phyloP scores from a whole-genome alignment of 345 rosid species.

The Citrus australasica region DNA sequence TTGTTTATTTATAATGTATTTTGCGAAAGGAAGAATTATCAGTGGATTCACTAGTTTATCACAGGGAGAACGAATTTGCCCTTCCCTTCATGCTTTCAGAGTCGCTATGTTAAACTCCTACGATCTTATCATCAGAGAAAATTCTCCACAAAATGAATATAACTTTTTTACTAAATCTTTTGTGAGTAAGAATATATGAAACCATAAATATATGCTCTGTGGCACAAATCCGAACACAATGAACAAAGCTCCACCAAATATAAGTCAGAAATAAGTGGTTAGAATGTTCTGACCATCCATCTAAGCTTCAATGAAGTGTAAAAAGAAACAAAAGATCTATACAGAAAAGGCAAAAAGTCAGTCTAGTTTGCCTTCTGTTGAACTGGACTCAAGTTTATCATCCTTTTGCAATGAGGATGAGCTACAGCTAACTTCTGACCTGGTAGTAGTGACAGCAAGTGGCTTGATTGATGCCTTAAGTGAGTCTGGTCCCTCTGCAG shows the following conservation, averaged over 20 bases:
- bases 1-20: background rate
- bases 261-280: background rate
- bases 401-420: slow-evolving; percentile 15
- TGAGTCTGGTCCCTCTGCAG: slow-evolving; percentile 73
- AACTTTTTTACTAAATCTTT: background rate
- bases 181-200: background rate
- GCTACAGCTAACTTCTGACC: slow-evolving; percentile 20
- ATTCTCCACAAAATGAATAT: background rate
- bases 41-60: background rate
- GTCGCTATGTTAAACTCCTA: background rate
- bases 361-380: slow-evolving; percentile 10
- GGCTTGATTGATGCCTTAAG: slow-evolving; percentile 52
- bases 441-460: slow-evolving; percentile 29
- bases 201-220: background rate
- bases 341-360: background rate
- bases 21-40: background rate
- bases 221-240: background rate
- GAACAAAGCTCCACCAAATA: background rate
- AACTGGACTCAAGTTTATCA: background rate
- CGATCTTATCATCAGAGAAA: too few relatives aligned
- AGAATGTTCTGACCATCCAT: background rate
- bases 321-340: background rate
- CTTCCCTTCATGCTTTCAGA: too few relatives aligned
- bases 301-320: background rate
- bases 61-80: background rate